Evolutionary conservation across 768 basidiomycete genomes (phyloP).

Genomic region (Pulveroboletus sp.): DNA sequence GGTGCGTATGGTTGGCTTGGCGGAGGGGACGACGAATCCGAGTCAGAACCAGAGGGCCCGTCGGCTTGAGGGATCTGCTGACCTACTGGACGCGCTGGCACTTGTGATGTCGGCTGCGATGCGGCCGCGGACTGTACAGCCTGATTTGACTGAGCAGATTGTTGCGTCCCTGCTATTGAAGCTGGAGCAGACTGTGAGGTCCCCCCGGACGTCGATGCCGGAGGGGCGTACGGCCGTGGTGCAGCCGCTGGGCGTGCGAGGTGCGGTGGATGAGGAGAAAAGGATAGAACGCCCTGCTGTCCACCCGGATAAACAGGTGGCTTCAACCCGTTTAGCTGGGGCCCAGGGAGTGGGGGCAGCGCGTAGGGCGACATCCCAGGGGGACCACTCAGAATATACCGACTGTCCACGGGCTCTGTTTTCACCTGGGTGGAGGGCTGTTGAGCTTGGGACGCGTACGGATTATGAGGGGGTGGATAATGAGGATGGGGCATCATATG

Average conservation of each 20-base stretch:
- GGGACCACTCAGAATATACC: conserved; percentile 54
- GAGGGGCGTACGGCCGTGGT: conserved; percentile 23
- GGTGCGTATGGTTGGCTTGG: conserved; percentile 59
- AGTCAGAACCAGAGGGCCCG: conserved; percentile 65
- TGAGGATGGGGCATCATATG: conserved; percentile 58
- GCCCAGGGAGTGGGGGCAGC: conserved; percentile 60
- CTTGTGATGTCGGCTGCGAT: conserved; percentile 15
- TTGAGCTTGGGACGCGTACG: conserved; percentile 39
- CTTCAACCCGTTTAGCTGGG: conserved; percentile 53
- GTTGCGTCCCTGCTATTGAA: conserved; percentile 13
- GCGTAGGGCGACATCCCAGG: conserved; percentile 44
- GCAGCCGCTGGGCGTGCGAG: conserved; percentile 17
- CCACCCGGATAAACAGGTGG: conserved; percentile 50
- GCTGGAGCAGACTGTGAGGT: conserved; percentile 13
- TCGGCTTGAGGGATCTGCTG: conserved; percentile 72
- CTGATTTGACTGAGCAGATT: conserved; percentile 18
- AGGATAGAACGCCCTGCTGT: conserved; percentile 55
- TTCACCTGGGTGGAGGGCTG: conserved; percentile 52
- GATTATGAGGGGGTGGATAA: conserved; percentile 47
- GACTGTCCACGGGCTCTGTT: conserved; percentile 64
- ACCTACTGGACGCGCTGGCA: conserved; percentile 15
- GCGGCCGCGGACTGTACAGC: conserved; percentile 9
- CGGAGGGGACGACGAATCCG: conserved; percentile 69
- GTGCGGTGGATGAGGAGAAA: conserved; percentile 36
- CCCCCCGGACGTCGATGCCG: conserved; percentile 20